phyloP scores from a whole-genome alignment of 164 flowering plant species.

The Berberis vulgaris region DNA sequence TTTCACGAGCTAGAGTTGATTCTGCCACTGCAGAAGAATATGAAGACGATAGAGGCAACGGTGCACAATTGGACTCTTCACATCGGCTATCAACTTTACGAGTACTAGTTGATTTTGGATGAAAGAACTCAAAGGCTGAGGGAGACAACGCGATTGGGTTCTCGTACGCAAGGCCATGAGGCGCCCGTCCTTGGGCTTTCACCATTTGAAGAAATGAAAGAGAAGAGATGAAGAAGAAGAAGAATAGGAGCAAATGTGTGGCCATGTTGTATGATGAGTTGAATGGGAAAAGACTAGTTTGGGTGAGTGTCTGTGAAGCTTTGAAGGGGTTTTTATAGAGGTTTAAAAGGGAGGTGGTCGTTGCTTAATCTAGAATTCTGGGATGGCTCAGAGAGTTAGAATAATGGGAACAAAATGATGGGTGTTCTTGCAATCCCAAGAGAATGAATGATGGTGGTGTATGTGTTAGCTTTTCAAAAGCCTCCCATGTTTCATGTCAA shows the following conservation, averaged over 20 bases:
- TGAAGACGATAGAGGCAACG: slow-evolving; percentile 24
- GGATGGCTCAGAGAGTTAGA: slow-evolving; percentile 10
- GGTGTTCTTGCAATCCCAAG: neutral
- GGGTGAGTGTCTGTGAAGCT: slow-evolving; percentile 5
- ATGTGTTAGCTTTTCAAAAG: too few relatives aligned
- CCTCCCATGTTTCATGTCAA: too few relatives aligned
- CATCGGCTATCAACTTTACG: slow-evolving; percentile 15
- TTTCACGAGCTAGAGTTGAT: slow-evolving; percentile 29
- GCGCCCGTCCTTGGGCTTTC: slow-evolving; percentile 22
- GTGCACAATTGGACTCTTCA: slow-evolving; percentile 28
- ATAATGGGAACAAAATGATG: slow-evolving; percentile 35
- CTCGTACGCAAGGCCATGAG: slow-evolving; percentile 59
- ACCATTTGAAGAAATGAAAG: slow-evolving; percentile 25
- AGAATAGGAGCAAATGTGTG: neutral
- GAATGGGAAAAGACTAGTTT: neutral
- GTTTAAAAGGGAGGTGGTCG: slow-evolving; percentile 13
- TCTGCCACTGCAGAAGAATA: slow-evolving; percentile 17
- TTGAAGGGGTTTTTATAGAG: slow-evolving; percentile 31
- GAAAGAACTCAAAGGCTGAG: slow-evolving; percentile 62
- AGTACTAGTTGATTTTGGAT: slow-evolving; percentile 27
- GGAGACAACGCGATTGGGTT: slow-evolving; percentile 61
- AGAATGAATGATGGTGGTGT: neutral
- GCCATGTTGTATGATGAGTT: slow-evolving; percentile 10
- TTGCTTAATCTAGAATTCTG: slow-evolving; percentile 43
- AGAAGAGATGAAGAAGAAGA: slow-evolving; percentile 20